These are phyloP conservation scores for Dactylorhiza incarnata DNA, from an alignment of 106 monocot genomes.

Conservation along the genomic window DNA sequence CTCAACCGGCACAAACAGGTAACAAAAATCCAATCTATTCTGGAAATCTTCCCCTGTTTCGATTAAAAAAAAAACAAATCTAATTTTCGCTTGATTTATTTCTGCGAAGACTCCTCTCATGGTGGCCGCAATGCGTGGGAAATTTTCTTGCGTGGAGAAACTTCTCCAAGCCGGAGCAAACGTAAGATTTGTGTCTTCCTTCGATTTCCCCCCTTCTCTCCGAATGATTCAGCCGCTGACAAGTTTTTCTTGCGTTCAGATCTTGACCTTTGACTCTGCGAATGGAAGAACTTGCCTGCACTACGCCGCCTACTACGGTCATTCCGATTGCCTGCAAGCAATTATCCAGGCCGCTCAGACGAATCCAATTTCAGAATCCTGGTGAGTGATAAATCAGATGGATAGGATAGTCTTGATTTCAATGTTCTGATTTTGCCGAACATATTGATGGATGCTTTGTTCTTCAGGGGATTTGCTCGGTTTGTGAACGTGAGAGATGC, in stretches of 20 bases:
- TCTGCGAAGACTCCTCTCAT: slow-evolving; percentile 77
- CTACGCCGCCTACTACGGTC: slow-evolving; percentile 83
- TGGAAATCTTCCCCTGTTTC: no score
- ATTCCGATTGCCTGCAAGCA: slow-evolving; percentile 68
- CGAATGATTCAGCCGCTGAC: not conserved
- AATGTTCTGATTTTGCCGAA: not conserved
- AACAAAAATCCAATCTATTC: no score
- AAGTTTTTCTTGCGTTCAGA: slow-evolving; percentile 25
- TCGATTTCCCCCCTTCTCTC: not conserved
- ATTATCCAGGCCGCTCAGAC: slow-evolving; percentile 64
- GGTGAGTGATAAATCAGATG: slow-evolving; percentile 24
- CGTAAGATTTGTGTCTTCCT: slow-evolving; percentile 20
- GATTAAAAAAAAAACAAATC: no score
- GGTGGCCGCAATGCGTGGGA: slow-evolving; percentile 93
- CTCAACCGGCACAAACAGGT: slow-evolving; percentile 81
- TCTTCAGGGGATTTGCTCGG: slow-evolving; percentile 78
- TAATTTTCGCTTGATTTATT: no score
- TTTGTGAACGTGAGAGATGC: slow-evolving; percentile 90
- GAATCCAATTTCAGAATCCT: slow-evolving; percentile 58
- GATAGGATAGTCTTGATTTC: not conserved
- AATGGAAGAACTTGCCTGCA: slow-evolving; percentile 85
- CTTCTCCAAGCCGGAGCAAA: slow-evolving; percentile 79
- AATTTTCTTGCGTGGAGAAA: slow-evolving; percentile 65
- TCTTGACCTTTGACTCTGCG: slow-evolving; percentile 86
- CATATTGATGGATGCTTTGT: not conserved